Evolutionary conservation across 495 filamentous ascomycete species (phyloP), one percentile per base, ranked within the genome.

Genomic region (Ascodesmis nigricans): DNA sequence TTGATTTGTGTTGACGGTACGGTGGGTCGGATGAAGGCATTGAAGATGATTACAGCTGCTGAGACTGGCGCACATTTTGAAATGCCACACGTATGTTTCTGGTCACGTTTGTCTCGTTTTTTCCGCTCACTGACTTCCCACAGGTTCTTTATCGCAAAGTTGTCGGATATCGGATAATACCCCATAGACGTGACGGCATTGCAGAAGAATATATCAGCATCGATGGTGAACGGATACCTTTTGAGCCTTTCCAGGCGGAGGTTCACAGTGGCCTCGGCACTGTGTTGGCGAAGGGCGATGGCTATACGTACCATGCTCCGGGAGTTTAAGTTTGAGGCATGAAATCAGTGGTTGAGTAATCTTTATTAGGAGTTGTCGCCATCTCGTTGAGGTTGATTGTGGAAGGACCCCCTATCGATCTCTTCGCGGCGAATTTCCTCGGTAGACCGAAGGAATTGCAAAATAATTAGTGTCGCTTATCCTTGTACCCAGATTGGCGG

Each of bases 171-270:
- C 66, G 87, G 21, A 69, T 97, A 40, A 67, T 74, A 0, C 87
- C 87, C 0, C 73, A 70, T 14, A 57, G 65, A 31, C 59, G 69
- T 30, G 60, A 65, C 29, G 81, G 87, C 13, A 32, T 43, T 10
- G 18, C 5, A 5, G 35, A 46, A 15, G 45, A 46, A 3, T 87
- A 79, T 55, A 83, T 97, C 53, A 84, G 80, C 49, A 79, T 97
- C 45, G 87, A 97, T 44, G 87, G 87, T 17, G 87, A 97, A 54
- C 60, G 68, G 15, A 58, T 90, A 7, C 77, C 79, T 1, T 93
- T 83, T 45, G 72, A 73, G 37, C 73, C 78, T 0, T 84, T 91
- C 53, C 87, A 97, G 57, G 79, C 69, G 5, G 87, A 97, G 57
- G 58, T 92, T 9, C 79, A 91, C 56, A 62, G 64, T 29, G 78